phyloP scores from a whole-genome alignment of 1,284 basidiomycete species.

The Leccinum subatratum region DNA sequence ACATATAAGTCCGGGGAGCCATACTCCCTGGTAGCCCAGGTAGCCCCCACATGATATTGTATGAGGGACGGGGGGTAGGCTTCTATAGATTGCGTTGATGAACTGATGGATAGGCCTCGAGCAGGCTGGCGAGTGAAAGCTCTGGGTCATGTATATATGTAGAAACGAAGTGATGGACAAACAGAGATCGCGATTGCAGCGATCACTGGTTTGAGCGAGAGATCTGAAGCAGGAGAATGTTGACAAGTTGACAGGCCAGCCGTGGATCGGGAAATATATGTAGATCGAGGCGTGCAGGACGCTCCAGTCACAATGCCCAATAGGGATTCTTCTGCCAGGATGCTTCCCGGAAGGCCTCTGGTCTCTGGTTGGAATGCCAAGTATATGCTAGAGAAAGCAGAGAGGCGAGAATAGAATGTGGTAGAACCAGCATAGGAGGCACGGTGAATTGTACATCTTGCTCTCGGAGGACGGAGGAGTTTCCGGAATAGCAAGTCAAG shows the following conservation, averaged over 20 bases:
- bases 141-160: constrained; percentile 6
- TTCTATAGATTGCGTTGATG: constrained; percentile 14
- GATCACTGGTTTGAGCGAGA: not conserved
- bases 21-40: constrained; percentile 7
- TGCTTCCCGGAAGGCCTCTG: not conserved
- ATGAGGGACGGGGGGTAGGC: not conserved
- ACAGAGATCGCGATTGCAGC: not conserved
- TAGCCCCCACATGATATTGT: not conserved
- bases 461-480: too few relatives aligned
- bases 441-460: too few relatives aligned
- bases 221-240: too few relatives aligned
- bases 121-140: constrained; percentile 11
- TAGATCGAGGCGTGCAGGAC: too few relatives aligned
- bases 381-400: not conserved
- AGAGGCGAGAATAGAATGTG: not conserved
- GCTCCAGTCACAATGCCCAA: not conserved
- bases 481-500: too few relatives aligned
- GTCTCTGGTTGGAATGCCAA: not conserved
- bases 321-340: not conserved
- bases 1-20: constrained; percentile 1
- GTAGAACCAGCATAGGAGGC: constrained; percentile 3
- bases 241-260: too few relatives aligned
- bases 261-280: too few relatives aligned
- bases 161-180: constrained; percentile 7
- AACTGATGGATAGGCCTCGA: not conserved